phyloP scores from a whole-genome alignment of 257 asterid genomes.

The Pogostemon cablin region DNA sequence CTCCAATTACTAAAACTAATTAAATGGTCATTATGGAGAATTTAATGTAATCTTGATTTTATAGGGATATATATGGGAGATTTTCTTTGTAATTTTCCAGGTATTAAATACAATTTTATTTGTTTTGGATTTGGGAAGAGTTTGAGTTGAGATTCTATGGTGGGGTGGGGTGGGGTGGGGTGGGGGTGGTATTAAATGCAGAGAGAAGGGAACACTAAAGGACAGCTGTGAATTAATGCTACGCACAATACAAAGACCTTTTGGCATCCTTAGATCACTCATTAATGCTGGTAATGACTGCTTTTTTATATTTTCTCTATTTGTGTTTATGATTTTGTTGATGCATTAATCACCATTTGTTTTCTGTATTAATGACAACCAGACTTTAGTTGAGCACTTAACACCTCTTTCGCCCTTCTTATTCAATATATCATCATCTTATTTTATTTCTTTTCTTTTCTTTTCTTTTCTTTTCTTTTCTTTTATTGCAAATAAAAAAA shows the following conservation, averaged over 20 bases:
- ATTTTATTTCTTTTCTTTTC: too few relatives aligned
- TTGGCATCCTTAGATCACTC: conserved; percentile 52
- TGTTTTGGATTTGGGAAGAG: conserved; percentile 4
- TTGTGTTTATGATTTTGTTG: conserved; percentile 32
- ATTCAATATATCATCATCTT: too few relatives aligned
- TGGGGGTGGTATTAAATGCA: conserved; percentile 40
- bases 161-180: background rate
- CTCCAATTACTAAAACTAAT: conserved; percentile 26
- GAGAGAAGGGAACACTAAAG: conserved; percentile 46
- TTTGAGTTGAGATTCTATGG: conserved; percentile 26
- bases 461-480: too few relatives aligned
- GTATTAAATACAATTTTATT: background rate
- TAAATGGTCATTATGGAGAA: conserved; percentile 36
- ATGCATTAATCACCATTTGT: conserved; percentile 48
- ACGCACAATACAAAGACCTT: conserved; percentile 50
- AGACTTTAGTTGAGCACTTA: conserved; percentile 39
- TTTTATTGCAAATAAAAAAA: background rate
- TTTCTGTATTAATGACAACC: conserved; percentile 40
- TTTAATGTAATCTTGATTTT: conserved; percentile 44
- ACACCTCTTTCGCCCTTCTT: conserved; percentile 33
- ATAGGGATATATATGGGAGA: conserved; percentile 32
- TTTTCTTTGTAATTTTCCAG: conserved; percentile 5
- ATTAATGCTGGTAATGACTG: conserved; percentile 62
- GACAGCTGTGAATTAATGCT: conserved; percentile 73
- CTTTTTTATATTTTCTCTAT: conserved; percentile 25